Evolutionary conservation across 441 rosid genomes (phyloP).

Genomic region (Pelargonium citronellum): DNA sequence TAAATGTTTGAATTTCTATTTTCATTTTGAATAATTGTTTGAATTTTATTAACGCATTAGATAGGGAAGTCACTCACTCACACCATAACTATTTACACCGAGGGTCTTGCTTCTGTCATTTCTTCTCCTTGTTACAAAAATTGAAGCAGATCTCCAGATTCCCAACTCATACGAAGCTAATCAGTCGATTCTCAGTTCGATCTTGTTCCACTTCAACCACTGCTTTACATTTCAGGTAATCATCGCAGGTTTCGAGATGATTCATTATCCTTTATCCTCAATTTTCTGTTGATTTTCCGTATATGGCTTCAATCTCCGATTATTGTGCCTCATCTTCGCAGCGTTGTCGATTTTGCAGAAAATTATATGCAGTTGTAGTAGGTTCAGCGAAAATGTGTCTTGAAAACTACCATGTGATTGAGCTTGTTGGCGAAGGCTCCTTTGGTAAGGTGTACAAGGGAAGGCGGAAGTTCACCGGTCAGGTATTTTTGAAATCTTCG

Average conservation of each 20-base stretch:
- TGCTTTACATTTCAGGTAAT: background rate
- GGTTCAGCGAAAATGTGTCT: constrained; percentile 48
- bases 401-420: constrained; percentile 85
- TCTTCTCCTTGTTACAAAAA: background rate
- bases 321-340: background rate
- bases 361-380: background rate
- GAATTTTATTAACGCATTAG: background rate
- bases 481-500: constrained; percentile 34
- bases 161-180: background rate
- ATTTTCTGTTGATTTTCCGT: background rate
- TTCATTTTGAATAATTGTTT: background rate
- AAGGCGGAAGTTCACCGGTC: constrained; percentile 77
- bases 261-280: background rate
- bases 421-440: constrained; percentile 95
- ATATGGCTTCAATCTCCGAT: background rate
- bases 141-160: constrained; percentile 4
- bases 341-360: background rate
- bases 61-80: background rate
- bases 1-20: background rate
- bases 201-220: background rate
- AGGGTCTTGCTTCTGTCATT: background rate
- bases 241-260: background rate
- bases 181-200: background rate
- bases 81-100: background rate
- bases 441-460: constrained; percentile 93